phyloP scores from a whole-genome alignment of 805 yeast genomes.

The Candida berthetii region DNA sequence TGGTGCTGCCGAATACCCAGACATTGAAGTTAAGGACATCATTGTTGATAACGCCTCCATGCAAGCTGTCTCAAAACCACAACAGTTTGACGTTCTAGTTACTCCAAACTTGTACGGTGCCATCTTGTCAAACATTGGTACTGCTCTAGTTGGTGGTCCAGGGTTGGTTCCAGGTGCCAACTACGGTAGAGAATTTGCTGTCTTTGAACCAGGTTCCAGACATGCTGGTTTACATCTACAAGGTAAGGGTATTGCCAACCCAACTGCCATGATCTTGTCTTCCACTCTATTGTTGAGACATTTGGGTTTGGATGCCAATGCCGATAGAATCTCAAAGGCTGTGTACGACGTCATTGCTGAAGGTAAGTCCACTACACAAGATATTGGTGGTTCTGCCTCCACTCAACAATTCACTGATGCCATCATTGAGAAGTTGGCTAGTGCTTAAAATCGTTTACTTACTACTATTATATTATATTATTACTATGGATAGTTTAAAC shows the following conservation, averaged over 20 bases:
- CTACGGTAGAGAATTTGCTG: conserved; percentile 96
- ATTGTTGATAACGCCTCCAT: conserved; percentile 98
- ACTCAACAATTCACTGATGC: conserved; percentile 96
- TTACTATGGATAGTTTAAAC: too few relatives aligned
- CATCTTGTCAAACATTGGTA: conserved; percentile 95
- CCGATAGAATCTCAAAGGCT: conserved; percentile 84
- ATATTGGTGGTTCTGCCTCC: conserved; percentile 84
- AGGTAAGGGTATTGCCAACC: conserved; percentile 95
- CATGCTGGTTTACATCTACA: conserved; percentile 96
- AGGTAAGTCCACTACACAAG: conserved; percentile 79
- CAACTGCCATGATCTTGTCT: conserved; percentile 94
- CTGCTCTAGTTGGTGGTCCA: conserved; percentile 95
- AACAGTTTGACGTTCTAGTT: conserved; percentile 96
- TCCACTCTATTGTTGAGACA: conserved; percentile 92
- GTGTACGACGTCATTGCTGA: conserved; percentile 87
- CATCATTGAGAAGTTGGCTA: conserved; percentile 59
- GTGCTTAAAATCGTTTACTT: not conserved
- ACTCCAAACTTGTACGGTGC: conserved; percentile 98
- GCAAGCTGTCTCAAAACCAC: conserved; percentile 98
- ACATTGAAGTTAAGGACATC: conserved; percentile 79
- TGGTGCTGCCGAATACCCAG: conserved; percentile 81
- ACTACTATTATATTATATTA: too few relatives aligned
- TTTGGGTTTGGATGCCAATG: conserved; percentile 78
- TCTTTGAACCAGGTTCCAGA: conserved; percentile 99
- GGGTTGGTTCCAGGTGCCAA: conserved; percentile 98